Percentiles rank a stretch among this genome's conserved stretches.
phyloP scores from a whole-genome alignment of 805 yeast species.

The Candida andamanensis region DNA sequence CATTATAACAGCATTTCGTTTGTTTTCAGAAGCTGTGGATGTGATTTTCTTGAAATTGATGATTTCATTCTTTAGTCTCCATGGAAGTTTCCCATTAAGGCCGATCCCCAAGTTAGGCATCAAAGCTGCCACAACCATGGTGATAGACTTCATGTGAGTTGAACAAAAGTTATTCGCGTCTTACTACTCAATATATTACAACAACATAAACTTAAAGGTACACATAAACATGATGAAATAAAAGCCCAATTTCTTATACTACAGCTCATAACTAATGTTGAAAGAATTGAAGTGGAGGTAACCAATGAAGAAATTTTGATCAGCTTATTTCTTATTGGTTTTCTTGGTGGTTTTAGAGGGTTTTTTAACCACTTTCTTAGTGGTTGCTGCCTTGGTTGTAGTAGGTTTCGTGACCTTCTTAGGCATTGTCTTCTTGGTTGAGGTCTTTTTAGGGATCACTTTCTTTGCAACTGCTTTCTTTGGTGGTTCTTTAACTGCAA shows the following conservation, averaged over 20 bases:
- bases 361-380: constrained; percentile 17
- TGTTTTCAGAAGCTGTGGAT: constrained; percentile 25
- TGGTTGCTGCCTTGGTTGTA: constrained; percentile 12
- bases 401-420: constrained; percentile 5
- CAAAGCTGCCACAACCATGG: constrained; percentile 79
- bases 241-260: too few species aligned
- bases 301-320: too few species aligned
- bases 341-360: constrained; percentile 1
- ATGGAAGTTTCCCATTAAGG: constrained; percentile 72
- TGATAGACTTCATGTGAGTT: constrained; percentile 17
- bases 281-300: too few species aligned
- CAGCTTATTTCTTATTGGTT: constrained; percentile 4
- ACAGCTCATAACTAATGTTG: too few species aligned
- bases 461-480: neutral
- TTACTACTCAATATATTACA: too few species aligned
- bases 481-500: constrained; percentile 3
- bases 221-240: too few species aligned
- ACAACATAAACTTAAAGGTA: too few species aligned
- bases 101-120: constrained; percentile 84
- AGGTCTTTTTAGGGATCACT: constrained; percentile 1
- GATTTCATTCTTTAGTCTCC: constrained; percentile 84
- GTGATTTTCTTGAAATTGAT: constrained; percentile 79
- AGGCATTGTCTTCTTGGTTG: constrained; percentile 1
- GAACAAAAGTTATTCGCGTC: too few species aligned
- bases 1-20: constrained; percentile 80